These are phyloP conservation scores for Lasiosphaeris hirsuta DNA, from an alignment of 495 filamentous ascomycete species.

Conservation along the genomic window DNA sequence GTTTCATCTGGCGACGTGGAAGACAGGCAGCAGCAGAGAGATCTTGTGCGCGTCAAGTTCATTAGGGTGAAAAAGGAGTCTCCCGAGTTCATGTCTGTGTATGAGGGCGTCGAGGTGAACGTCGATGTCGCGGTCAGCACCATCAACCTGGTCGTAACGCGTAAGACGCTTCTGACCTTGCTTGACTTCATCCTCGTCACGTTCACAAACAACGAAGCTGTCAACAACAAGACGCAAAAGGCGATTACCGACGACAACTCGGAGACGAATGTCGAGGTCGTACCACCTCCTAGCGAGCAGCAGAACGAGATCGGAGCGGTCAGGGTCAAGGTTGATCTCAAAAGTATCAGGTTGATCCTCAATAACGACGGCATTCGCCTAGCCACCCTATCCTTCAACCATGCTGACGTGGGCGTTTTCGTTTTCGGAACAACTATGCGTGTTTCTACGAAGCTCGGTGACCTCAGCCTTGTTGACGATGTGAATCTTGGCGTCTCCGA, in stretches of 20 bases:
- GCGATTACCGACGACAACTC: constrained; percentile 37
- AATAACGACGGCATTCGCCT: constrained; percentile 97
- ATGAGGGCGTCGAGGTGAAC: constrained; percentile 90
- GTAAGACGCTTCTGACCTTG: constrained; percentile 90
- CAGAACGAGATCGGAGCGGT: constrained; percentile 42
- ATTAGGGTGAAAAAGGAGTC: constrained; percentile 85
- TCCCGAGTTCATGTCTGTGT: constrained; percentile 85
- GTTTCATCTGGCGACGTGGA: constrained; percentile 83
- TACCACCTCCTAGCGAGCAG: constrained; percentile 28
- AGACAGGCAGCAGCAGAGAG: constrained; percentile 60
- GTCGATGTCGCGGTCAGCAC: constrained; percentile 89
- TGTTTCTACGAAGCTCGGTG: constrained; percentile 79
- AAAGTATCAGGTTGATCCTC: constrained; percentile 90
- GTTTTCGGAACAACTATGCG: constrained; percentile 79
- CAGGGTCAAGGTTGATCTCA: constrained; percentile 82
- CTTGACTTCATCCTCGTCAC: constrained; percentile 94
- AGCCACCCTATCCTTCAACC: constrained; percentile 86
- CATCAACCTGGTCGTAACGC: constrained; percentile 90
- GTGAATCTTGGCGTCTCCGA: constrained; percentile 85
- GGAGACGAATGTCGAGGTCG: constrained; percentile 35
- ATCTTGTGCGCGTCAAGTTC: constrained; percentile 85
- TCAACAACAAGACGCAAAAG: constrained; percentile 31
- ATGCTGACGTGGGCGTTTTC: constrained; percentile 87
- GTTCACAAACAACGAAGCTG: constrained; percentile 66
- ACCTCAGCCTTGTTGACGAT: constrained; percentile 86